Conservation (phyloP, 176 grass and related monocot genomes). For the Zea mays region DNA sequence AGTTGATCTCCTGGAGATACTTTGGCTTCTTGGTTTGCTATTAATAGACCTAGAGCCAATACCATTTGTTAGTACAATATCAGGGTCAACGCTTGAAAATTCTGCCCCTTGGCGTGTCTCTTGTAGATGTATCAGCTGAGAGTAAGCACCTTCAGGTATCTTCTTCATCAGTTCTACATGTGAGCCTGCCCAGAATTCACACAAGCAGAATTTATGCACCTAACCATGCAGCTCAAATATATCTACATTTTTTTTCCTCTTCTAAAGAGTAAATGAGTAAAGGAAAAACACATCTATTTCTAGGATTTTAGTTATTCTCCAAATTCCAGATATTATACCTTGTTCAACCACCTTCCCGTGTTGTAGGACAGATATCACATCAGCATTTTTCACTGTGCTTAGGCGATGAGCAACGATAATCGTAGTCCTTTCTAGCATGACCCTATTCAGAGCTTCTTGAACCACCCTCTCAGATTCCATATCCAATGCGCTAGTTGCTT, state of each 20-base stretch:
- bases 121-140: slow-evolving; percentile 80
- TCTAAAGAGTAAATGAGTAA: too few relatives aligned
- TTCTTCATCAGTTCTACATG: slow-evolving; percentile 60
- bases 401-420: slow-evolving; percentile 89
- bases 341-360: slow-evolving; percentile 88
- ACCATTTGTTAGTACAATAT: slow-evolving; percentile 33
- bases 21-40: slow-evolving; percentile 45
- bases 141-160: slow-evolving; percentile 68
- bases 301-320: background rate
- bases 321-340: slow-evolving; percentile 50
- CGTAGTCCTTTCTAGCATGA: slow-evolving; percentile 80
- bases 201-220: slow-evolving; percentile 13
- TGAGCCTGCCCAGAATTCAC: slow-evolving; percentile 54
- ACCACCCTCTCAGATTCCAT: slow-evolving; percentile 78
- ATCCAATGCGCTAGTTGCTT: slow-evolving; percentile 91
- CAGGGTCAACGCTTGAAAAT: slow-evolving; percentile 29
- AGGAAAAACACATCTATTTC: slow-evolving; percentile 3
- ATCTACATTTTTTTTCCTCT: too few relatives aligned
- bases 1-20: slow-evolving; percentile 36
- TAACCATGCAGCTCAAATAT: slow-evolving; percentile 5
- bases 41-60: slow-evolving; percentile 31
- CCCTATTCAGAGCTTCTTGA: slow-evolving; percentile 80
- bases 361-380: slow-evolving; percentile 75
- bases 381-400: slow-evolving; percentile 79
- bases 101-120: slow-evolving; percentile 41